Base-by-base conservation (phyloP, 306 rosid species). In the Pyrus pyrifolia region DNA sequence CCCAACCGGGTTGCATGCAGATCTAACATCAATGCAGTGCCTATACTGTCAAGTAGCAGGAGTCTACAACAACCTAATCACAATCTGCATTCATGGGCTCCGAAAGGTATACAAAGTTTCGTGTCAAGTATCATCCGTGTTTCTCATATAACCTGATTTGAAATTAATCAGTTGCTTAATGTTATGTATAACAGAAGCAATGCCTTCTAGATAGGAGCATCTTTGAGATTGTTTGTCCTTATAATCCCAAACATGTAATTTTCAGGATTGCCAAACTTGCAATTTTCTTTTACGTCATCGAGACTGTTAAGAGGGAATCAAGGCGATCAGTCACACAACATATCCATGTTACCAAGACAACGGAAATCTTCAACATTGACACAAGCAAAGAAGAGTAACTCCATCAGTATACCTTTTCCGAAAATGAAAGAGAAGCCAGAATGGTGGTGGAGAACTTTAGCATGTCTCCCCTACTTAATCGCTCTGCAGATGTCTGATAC, bases 371-470 rank as follows among this genome's bases (percentile, higher is more conserved):
- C 65, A 40, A 86, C 76, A 51, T 15, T 75, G 21, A 60, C 77
- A 23, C 96, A 79, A 72, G 92, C 97, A 74, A 83, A 70, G 46
- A 80, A 76, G 72, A 83, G 84, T 68, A 83, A 83, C 71, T 88
- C 93, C 13, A 80, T 85, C 29, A 78, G 89, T 45, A 70, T 79
- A 65, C 87, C 87, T 66, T 78, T 79, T 77, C 87, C 96, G 9
- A 72, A 81, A 76, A 79, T 78, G 57, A 77, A 82, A 49, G 89
- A 90, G 88, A 91, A 90, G 83, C 98, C 97, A 33, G 91, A 87
- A 67, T 94, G 98, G 98, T 89, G 96, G 97, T 88, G 93, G 96
- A 89, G 98, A 76, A 87, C 91, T 77, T 75, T 94, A 77, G 90
- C 91, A 15, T 90, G 96, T 60, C 11, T 88, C 62, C 98, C 98